These are phyloP conservation scores for Handroanthus guayacan DNA, from an alignment of 257 asterid genomes.

Conservation along the genomic window DNA sequence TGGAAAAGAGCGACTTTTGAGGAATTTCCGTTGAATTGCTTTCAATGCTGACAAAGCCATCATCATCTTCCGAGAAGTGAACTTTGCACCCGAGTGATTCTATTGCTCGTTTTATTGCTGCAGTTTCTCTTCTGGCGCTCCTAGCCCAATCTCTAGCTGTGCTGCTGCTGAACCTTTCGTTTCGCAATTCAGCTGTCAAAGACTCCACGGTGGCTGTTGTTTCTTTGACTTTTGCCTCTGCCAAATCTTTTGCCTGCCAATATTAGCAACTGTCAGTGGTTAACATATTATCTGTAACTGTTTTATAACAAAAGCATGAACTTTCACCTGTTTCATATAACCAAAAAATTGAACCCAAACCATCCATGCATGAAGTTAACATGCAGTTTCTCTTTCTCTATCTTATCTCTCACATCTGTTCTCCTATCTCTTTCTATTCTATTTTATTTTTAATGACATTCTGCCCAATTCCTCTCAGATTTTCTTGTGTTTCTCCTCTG, in stretches of 20 bases:
- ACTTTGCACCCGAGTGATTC: conserved; percentile 89
- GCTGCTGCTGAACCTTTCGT: conserved; percentile 71
- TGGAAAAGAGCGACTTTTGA: conserved; percentile 58
- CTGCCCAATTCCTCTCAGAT: neutral
- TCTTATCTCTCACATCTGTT: neutral
- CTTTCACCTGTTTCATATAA: neutral
- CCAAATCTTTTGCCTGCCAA: conserved; percentile 81
- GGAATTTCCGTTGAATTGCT: conserved; percentile 63
- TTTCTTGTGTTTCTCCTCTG: neutral
- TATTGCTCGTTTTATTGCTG: conserved; percentile 81
- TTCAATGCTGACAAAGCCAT: conserved; percentile 76
- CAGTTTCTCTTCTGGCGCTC: conserved; percentile 70
- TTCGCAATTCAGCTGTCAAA: conserved; percentile 67
- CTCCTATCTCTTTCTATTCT: neutral
- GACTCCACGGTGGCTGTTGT: conserved; percentile 54
- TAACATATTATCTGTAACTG: neutral
- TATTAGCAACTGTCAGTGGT: conserved; percentile 11
- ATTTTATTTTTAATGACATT: neutral
- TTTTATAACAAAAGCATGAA: neutral
- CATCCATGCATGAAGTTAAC: neutral
- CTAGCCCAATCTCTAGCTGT: conserved; percentile 74
- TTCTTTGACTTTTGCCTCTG: conserved; percentile 71
- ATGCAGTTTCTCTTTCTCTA: neutral
- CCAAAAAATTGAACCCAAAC: no score
- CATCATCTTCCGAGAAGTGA: conserved; percentile 76